Percentiles rank a stretch among this genome's conserved stretches.
Evolutionary conservation across 176 grass and related monocot species (phyloP).

Genomic region (Eleusine coracana): DNA sequence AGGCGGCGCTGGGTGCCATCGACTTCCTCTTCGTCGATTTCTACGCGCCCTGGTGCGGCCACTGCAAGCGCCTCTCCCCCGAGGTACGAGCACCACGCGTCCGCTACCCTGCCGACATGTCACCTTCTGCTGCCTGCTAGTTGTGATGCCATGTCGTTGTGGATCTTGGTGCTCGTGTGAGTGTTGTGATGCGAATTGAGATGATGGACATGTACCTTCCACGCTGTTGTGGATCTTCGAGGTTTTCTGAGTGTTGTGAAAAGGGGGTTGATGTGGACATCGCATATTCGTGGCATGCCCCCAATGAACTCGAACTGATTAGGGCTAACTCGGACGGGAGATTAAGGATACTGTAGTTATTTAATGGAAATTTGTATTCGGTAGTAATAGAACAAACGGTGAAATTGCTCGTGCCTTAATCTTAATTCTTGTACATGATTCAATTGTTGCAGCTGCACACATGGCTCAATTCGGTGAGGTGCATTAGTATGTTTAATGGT

Average conservation of each 20-base stretch:
- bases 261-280: not conserved
- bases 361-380: not conserved
- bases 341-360: conserved; percentile 2
- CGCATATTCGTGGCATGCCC: conserved; percentile 18
- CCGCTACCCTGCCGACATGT: not conserved
- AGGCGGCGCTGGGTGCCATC: conserved; percentile 70
- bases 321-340: not conserved
- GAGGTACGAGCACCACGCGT: conserved; percentile 49
- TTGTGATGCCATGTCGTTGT: not conserved
- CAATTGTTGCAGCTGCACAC: not conserved
- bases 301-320: conserved; percentile 33
- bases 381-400: not conserved
- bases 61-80: conserved; percentile 91
- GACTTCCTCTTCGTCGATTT: conserved; percentile 94
- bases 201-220: conserved; percentile 23
- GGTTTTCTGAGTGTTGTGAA: conserved; percentile 4
- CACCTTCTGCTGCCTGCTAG: not conserved
- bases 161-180: not conserved
- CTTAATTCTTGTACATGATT: conserved; percentile 16
- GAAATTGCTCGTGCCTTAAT: not conserved
- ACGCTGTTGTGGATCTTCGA: conserved; percentile 38
- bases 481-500: conserved; percentile 29
- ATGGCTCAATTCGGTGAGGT: not conserved
- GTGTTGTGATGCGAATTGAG: conserved; percentile 39
- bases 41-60: conserved; percentile 92